Percentiles rank a stretch among this genome's conserved stretches.
Conservation (phyloP, 2,329 filamentous ascomycete genomes). For the Sporothrix protearum region DNA sequence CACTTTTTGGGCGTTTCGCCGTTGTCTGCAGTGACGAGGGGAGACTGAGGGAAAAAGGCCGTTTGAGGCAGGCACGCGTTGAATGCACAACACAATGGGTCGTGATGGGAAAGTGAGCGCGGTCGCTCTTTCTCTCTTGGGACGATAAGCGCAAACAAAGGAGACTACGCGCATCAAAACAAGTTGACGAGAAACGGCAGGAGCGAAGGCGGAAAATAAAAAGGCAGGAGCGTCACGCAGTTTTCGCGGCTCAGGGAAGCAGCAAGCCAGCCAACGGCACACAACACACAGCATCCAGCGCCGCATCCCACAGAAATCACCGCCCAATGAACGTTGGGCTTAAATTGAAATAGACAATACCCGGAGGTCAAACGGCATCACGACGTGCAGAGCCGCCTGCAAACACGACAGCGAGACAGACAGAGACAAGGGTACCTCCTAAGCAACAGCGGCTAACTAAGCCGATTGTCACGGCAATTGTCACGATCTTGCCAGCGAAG, state of each 20-base stretch:
- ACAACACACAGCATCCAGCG: not conserved
- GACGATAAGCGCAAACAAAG: not conserved
- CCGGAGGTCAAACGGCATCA: no score
- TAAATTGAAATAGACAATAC: no score
- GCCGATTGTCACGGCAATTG: not conserved
- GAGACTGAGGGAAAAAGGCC: not conserved
- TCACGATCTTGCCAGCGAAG: not conserved
- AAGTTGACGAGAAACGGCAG: not conserved
- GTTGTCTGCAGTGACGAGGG: not conserved
- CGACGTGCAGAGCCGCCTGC: no score
- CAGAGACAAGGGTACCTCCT: no score
- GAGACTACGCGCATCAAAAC: not conserved
- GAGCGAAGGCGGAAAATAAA: not conserved
- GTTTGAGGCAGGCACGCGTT: not conserved
- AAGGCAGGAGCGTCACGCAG: not conserved
- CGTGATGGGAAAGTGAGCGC: not conserved
- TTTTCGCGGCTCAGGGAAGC: not conserved
- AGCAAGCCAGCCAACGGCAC: not conserved
- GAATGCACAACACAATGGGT: not conserved
- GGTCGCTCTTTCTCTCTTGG: constrained; percentile 5
- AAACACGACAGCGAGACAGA: no score
- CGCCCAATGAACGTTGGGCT: no score
- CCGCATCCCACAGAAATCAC: no score
- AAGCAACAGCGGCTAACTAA: no score
- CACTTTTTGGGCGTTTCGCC: not conserved